Evolutionary conservation across 2,329 filamentous ascomycete genomes (phyloP), one percentile per base, ranked within the genome.

Genomic region (Sporothrix humicola): DNA sequence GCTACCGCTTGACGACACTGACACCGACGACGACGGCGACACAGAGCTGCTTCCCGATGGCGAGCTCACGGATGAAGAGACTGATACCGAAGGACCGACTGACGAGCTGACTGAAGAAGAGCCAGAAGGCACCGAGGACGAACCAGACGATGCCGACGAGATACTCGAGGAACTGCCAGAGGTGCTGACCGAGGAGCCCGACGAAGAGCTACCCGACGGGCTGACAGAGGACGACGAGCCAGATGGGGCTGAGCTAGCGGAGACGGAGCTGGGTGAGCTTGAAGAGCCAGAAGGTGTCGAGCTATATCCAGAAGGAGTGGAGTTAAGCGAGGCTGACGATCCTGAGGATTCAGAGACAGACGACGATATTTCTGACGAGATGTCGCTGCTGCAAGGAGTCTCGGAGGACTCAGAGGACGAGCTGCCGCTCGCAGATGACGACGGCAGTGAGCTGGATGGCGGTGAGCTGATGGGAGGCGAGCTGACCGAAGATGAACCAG

Each of bases 341-440:
- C 2, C 42, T 5, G 31, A 44, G 6, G 42, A 44, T 68, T 2
- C 1, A 26, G 23, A 26, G 23, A 26, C 23, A 26, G 23, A 26
- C 23, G 23, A 26, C 23, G 23, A 26, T 1, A 26, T 26, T 3
- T 26, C 23, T 26, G 58, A 61, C 2, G 70, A 66, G 48, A 31
- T 59, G 12, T 20, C 61, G 17, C 61, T 65, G 42, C 52, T 71
- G 42, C 12, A 58, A 2, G 69, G 54, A 37, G n/a, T 7, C 63
- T 58, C 37, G 2, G 52, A 58, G 3, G 68, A 26, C 3, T 26
- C 23, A 26, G 23, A 26, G 3, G 23, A 26, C 23, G 31, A 58
- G 37, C 44, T 13, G 15, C 56, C 44, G 23, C 23, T 26, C 1
- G 23, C 23, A 23, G 56, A 48, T 3, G 23, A 26, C 3, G 23